Evolutionary conservation across 257 asterid species (phyloP).

Genomic region (Datura wrightii): DNA sequence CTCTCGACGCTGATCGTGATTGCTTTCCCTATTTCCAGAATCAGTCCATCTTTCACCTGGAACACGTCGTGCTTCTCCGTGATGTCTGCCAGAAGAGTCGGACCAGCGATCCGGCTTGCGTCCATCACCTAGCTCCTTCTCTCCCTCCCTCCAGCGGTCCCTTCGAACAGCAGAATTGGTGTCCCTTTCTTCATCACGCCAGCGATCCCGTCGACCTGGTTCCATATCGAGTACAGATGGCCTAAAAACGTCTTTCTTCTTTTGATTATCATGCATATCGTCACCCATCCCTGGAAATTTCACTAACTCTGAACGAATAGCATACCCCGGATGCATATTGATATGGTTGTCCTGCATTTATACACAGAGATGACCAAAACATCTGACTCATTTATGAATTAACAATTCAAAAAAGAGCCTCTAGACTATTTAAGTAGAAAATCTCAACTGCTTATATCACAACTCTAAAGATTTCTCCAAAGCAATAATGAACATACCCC

Average conservation of each 20-base stretch:
- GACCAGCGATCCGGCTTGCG: constrained; percentile 76
- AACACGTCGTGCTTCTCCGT: constrained; percentile 77
- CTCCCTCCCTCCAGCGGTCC: constrained; percentile 96
- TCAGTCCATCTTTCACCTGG: constrained; percentile 78
- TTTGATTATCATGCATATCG: constrained; percentile 56
- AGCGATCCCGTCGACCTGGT: constrained; percentile 79
- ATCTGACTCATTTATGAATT: not conserved
- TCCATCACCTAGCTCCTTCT: constrained; percentile 62
- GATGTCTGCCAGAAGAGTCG: constrained; percentile 72
- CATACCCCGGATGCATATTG: constrained; percentile 47
- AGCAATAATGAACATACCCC: constrained; percentile 63
- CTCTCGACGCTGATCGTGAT: constrained; percentile 84
- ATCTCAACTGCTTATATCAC: not conserved
- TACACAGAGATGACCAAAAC: not conserved
- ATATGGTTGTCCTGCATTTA: constrained; percentile 66
- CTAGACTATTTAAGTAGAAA: not conserved
- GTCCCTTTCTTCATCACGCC: constrained; percentile 99
- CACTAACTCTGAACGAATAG: constrained; percentile 49
- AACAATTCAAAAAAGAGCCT: constrained; percentile 9
- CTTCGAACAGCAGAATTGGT: constrained; percentile 70
- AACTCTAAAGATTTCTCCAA: not conserved
- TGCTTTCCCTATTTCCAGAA: constrained; percentile 69
- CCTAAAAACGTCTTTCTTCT: constrained; percentile 90
- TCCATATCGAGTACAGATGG: constrained; percentile 89
- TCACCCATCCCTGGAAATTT: constrained; percentile 65